A percentile compares a stretch with the other conserved stretches of the same genome.
Evolutionary conservation across 306 rosid species (phyloP).

Genomic region (Fragaria nilgerrensis): DNA sequence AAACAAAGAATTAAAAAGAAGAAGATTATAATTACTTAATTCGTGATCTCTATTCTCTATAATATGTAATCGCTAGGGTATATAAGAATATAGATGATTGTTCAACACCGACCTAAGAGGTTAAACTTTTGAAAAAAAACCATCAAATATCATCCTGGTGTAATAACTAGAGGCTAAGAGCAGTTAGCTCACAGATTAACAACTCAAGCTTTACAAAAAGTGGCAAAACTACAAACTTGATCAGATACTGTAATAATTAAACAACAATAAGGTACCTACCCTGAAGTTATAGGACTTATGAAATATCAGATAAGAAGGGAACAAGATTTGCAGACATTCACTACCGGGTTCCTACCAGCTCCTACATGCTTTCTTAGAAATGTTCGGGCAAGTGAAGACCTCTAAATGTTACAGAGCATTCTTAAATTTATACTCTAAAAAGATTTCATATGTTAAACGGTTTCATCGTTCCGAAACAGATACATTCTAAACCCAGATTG

Average conservation of each 20-base stretch:
- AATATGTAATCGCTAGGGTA: constrained; percentile 1
- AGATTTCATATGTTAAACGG: neutral
- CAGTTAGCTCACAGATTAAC: neutral
- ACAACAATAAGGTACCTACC: neutral
- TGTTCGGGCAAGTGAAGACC: neutral
- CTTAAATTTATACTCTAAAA: neutral
- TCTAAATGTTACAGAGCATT: neutral
- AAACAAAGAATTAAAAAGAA: neutral
- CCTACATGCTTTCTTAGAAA: neutral
- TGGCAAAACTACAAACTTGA: neutral
- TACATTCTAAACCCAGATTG: neutral
- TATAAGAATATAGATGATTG: neutral
- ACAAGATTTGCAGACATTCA: neutral
- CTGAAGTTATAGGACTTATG: neutral
- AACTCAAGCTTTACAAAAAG: neutral
- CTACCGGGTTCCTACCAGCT: neutral
- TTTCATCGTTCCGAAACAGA: neutral
- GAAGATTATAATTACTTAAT: neutral
- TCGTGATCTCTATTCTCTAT: neutral
- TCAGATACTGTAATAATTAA: neutral
- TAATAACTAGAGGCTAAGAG: neutral
- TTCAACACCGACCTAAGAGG: neutral
- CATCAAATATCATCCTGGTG: neutral
- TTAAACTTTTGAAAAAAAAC: neutral
- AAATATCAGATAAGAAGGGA: neutral